phyloP scores from a whole-genome alignment of 345 rosid genomes.

The Excoecaria agallocha region DNA sequence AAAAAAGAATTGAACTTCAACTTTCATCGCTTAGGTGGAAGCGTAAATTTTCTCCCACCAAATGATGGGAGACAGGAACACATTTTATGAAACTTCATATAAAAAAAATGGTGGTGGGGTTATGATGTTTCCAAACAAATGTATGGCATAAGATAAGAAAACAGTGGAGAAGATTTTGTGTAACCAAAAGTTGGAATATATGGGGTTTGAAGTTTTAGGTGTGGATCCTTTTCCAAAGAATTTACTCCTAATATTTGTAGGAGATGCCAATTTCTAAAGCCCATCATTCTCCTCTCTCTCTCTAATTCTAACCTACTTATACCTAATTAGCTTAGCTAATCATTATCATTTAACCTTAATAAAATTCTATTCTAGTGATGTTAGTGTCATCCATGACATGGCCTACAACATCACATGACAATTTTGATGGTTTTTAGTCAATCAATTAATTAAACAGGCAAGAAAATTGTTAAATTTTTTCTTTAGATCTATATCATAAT shows the following conservation, averaged over 20 bases:
- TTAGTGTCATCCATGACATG: constrained; percentile 6
- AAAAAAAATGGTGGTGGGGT: constrained; percentile 37
- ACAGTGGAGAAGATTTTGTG: constrained; percentile 38
- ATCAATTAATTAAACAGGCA: not conserved
- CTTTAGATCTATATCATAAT: not conserved
- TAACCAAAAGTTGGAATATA: constrained; percentile 43
- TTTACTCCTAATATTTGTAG: constrained; percentile 14
- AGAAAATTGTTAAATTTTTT: not conserved
- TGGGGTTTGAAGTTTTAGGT: constrained; percentile 29
- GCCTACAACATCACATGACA: constrained; percentile 22
- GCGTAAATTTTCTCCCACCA: constrained; percentile 46
- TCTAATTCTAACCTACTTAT: not conserved
- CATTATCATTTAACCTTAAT: not conserved
- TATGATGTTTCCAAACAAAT: constrained; percentile 36
- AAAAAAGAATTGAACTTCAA: not conserved
- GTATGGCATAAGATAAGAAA: constrained; percentile 30
- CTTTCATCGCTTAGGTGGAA: constrained; percentile 45
- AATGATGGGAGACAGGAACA: constrained; percentile 58
- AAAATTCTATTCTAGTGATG: not conserved
- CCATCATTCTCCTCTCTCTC: constrained; percentile 6
- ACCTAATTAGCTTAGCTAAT: not conserved
- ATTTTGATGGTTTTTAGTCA: not conserved
- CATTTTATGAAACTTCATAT: constrained; percentile 48
- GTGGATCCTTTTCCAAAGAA: constrained; percentile 44
- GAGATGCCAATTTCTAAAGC: constrained; percentile 35